Evolutionary conservation across 495 filamentous ascomycete genomes (phyloP).

Genomic region (Podospora conica): DNA sequence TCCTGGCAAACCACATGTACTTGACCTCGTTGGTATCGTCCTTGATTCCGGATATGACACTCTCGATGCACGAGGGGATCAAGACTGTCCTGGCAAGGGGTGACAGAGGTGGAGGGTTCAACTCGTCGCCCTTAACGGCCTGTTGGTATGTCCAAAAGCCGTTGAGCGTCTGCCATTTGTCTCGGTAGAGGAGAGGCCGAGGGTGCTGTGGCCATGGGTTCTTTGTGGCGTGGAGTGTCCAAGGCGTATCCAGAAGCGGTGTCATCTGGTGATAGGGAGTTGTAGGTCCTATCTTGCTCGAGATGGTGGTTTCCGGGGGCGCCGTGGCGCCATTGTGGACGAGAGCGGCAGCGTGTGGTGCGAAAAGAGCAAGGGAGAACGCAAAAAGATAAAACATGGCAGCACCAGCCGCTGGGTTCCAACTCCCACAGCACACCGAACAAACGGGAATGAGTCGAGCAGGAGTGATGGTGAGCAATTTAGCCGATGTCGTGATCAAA

Average conservation of each 20-base stretch:
- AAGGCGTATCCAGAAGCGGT: slow-evolving; percentile 52
- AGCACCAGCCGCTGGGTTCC: neutral
- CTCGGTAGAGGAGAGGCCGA: slow-evolving; percentile 52
- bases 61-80: slow-evolving; percentile 60
- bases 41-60: slow-evolving; percentile 47
- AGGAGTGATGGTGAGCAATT: neutral
- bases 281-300: neutral
- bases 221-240: slow-evolving; percentile 56
- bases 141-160: slow-evolving; percentile 60
- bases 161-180: slow-evolving; percentile 57
- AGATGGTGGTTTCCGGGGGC: neutral
- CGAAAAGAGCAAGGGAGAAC: neutral
- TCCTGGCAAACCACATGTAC: slow-evolving; percentile 57
- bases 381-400: neutral
- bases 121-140: slow-evolving; percentile 34
- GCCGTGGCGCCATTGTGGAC: neutral
- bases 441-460: neutral
- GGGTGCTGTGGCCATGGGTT: slow-evolving; percentile 65
- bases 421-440: neutral
- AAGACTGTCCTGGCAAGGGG: slow-evolving; percentile 46
- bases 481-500: neutral
- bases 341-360: neutral
- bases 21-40: slow-evolving; percentile 29
- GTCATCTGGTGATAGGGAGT: slow-evolving; percentile 22
- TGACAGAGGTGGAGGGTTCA: slow-evolving; percentile 38